Conservation (phyloP, 2,329 filamentous ascomycete genomes). For the Lomentospora prolificans region DNA sequence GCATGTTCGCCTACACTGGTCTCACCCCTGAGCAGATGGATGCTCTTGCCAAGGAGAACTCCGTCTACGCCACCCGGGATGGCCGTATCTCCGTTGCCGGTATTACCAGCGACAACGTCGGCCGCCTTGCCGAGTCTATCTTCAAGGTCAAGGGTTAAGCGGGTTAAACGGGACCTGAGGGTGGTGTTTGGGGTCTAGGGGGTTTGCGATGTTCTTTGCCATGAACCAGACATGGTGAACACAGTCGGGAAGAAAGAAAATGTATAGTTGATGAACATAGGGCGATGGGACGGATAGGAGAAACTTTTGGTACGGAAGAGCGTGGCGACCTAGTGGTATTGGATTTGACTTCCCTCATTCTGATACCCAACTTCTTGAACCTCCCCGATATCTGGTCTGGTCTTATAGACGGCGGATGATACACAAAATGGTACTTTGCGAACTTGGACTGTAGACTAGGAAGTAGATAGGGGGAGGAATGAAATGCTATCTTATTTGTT, state of each 20-base stretch:
- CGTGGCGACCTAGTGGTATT: not conserved
- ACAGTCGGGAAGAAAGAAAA: not conserved
- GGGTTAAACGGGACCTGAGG: not conserved
- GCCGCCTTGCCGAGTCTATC: conserved; percentile 72
- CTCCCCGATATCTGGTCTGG: not conserved
- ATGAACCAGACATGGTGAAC: not conserved
- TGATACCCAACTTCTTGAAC: not conserved
- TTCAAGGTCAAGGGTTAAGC: conserved; percentile 67
- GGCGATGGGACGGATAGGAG: not conserved
- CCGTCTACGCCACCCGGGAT: conserved; percentile 93
- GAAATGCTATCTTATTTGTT: not conserved
- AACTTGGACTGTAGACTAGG: conserved; percentile 2
- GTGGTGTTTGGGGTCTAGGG: no score
- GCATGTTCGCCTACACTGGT: conserved; percentile 99
- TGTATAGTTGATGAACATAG: not conserved
- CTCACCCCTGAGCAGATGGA: conserved; percentile 89
- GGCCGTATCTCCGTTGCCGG: conserved; percentile 79
- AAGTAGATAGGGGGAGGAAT: not conserved
- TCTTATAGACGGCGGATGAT: conserved; percentile 2
- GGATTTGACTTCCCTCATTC: not conserved
- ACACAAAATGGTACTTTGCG: not conserved
- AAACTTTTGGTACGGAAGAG: not conserved
- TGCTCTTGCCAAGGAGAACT: conserved; percentile 83
- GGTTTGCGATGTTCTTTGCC: not conserved
- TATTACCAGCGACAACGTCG: conserved; percentile 71